Percentiles rank a stretch among this genome's conserved stretches.
Evolutionary conservation across 495 filamentous ascomycete species (phyloP).

Genomic region (Penicillium turbatum): DNA sequence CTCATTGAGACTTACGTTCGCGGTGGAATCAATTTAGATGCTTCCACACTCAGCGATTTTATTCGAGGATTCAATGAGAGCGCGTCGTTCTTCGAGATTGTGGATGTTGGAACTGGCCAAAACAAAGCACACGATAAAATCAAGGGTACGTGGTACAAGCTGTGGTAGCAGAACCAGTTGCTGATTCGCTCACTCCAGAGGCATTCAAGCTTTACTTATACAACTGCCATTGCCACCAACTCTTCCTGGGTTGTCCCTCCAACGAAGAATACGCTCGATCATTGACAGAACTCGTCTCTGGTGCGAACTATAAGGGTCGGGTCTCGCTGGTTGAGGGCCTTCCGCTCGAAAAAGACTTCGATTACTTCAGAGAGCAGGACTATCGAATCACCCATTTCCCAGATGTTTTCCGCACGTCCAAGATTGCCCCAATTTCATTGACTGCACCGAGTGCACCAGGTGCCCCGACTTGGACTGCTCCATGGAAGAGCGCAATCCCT

Average conservation of each 20-base stretch:
- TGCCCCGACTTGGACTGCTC: slow-evolving; percentile 37
- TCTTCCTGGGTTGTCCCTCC: slow-evolving; percentile 74
- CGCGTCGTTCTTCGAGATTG: slow-evolving; percentile 65
- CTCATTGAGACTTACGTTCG: slow-evolving; percentile 56
- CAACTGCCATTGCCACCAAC: slow-evolving; percentile 75
- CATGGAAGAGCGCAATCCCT: slow-evolving; percentile 37
- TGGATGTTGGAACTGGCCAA: slow-evolving; percentile 68
- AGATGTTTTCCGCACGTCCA: slow-evolving; percentile 61
- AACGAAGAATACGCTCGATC: slow-evolving; percentile 68
- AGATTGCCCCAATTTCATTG: slow-evolving; percentile 38
- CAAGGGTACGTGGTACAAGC: slow-evolving; percentile 50
- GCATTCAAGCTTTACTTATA: slow-evolving; percentile 61
- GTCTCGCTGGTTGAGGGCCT: slow-evolving; percentile 73
- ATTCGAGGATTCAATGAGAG: slow-evolving; percentile 71
- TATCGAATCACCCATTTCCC: slow-evolving; percentile 59
- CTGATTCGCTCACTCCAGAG: slow-evolving; percentile 46
- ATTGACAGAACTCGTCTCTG: slow-evolving; percentile 56
- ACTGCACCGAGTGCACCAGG: neutral
- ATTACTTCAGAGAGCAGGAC: slow-evolving; percentile 40
- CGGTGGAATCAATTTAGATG: slow-evolving; percentile 52
- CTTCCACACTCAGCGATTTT: slow-evolving; percentile 59
- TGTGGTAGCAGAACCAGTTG: slow-evolving; percentile 7
- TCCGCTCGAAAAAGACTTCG: slow-evolving; percentile 64
- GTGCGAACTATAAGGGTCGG: slow-evolving; percentile 49
- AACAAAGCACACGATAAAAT: slow-evolving; percentile 71